Evolutionary conservation across 163 green algal species (phyloP), one percentile per base, ranked within the genome.

Genomic region (Volvox carteri): DNA sequence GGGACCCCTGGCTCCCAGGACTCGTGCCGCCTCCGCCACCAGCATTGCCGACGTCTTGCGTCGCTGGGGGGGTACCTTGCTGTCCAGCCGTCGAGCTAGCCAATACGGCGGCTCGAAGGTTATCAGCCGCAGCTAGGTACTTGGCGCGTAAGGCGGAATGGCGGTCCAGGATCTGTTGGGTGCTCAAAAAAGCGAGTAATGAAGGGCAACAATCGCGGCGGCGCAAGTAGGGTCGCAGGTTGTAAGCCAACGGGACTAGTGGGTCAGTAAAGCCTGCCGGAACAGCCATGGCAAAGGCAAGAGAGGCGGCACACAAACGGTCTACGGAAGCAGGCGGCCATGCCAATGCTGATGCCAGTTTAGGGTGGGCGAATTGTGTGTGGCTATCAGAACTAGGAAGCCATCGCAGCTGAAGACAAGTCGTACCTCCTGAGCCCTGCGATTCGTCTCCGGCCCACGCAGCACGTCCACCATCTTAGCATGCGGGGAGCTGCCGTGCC

Each of bases 401-500:
- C n/a, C n/a, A n/a, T n/a, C n/a, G n/a, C n/a, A n/a, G n/a, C n/a
- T n/a, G n/a, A n/a, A n/a, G n/a, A n/a, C n/a, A n/a, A n/a, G n/a
- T n/a, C 70, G 39, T 30, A 87, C 81, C 81, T 87, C 67, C 81
- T 87, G 65, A 9, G 65, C 68, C 41, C 46, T 42, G 11, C 46
- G 65, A 19, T 79, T 30, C 23, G 67, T 70, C 30, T 72, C 65
- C 30, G 65, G 44, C 1, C 81, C 81, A 23, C 56, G 65, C 46
- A 87, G 65, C 46, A 87, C 67, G 48, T 87, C 81, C 8, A 56
- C 33, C 81, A 87, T 87, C 44, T 41, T 79, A 33, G 81, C 25
- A 14, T 87, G 54, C 44, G 81, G 81, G 4, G 81, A 87, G 30
- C 9, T 16, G 41, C 60, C 52, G 41, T 37, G 58, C 14, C 42